A percentile compares a stretch with the other conserved stretches of the same genome.
phyloP scores from a whole-genome alignment of 2,329 filamentous ascomycete species.

The Aspergillus cejpii region DNA sequence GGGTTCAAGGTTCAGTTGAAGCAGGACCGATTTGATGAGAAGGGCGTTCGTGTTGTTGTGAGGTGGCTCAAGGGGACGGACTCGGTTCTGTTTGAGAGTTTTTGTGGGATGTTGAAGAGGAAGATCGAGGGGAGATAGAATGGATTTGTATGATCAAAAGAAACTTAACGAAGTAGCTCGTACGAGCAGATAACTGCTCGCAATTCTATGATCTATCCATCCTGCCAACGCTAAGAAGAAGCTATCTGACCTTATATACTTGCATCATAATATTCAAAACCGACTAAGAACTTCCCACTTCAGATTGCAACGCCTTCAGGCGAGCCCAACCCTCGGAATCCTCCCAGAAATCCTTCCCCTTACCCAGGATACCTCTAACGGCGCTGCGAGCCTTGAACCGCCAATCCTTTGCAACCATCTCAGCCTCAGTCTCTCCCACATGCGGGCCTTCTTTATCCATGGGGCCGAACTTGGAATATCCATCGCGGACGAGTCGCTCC shows the following conservation, averaged over 20 bases:
- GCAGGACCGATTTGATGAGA: conserved; percentile 27
- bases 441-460: conserved; percentile 52
- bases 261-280: background rate
- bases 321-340: conserved; percentile 47
- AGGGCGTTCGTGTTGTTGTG: conserved; percentile 47
- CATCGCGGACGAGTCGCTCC: conserved; percentile 64
- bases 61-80: conserved; percentile 74
- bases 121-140: conserved; percentile 35
- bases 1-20: conserved; percentile 54
- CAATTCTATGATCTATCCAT: background rate
- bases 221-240: background rate
- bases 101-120: conserved; percentile 69
- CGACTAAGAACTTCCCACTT: conserved; percentile 22
- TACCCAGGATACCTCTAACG: conserved; percentile 73
- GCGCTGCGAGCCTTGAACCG: conserved; percentile 81
- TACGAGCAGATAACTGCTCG: background rate
- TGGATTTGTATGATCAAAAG: too few species aligned
- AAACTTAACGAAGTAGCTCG: too few species aligned
- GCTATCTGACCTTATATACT: background rate
- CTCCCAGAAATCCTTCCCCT: conserved; percentile 77
- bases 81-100: conserved; percentile 72
- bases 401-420: conserved; percentile 71
- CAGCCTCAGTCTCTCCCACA: conserved; percentile 47
- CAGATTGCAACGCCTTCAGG: conserved; percentile 35
- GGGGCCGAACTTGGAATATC: conserved; percentile 71